phyloP scores from a whole-genome alignment of 441 rosid genomes.

The Flueggea neowawraea region DNA sequence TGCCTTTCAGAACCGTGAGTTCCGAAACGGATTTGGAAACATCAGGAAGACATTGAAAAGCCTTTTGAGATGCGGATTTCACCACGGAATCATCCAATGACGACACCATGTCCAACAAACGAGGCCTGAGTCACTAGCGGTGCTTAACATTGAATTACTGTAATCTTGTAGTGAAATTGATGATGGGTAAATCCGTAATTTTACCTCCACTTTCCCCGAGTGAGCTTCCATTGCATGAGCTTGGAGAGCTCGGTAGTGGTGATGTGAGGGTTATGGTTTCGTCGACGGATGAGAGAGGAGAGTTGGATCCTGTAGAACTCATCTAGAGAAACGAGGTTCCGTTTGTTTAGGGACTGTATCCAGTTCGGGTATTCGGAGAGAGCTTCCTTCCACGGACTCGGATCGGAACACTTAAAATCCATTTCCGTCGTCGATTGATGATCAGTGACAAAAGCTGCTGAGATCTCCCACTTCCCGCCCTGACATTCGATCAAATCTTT shows the following conservation, averaged over 20 bases:
- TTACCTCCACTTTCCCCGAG: constrained; percentile 93
- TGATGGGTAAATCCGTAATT: too few species aligned
- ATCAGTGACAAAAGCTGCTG: too few species aligned
- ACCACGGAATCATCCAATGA: constrained; percentile 66
- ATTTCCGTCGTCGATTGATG: constrained; percentile 6
- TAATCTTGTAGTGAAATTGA: too few species aligned
- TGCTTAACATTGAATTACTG: too few species aligned
- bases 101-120: constrained; percentile 63
- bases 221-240: constrained; percentile 89
- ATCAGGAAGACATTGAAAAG: constrained; percentile 73
- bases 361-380: constrained; percentile 53
- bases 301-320: constrained; percentile 62
- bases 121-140: constrained; percentile 50
- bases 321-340: constrained; percentile 65
- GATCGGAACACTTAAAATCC: constrained; percentile 48
- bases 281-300: constrained; percentile 52
- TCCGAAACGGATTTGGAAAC: constrained; percentile 57
- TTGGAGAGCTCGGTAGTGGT: constrained; percentile 69
- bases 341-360: constrained; percentile 57
- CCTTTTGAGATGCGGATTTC: constrained; percentile 68
- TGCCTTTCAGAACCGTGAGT: constrained; percentile 84
- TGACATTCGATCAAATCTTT: too few species aligned
- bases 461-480: too few species aligned
- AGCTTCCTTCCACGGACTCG: constrained; percentile 49
- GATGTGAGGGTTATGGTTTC: constrained; percentile 79